Evolutionary conservation across 441 rosid species (phyloP).

Genomic region (Adansonia gregorii): DNA sequence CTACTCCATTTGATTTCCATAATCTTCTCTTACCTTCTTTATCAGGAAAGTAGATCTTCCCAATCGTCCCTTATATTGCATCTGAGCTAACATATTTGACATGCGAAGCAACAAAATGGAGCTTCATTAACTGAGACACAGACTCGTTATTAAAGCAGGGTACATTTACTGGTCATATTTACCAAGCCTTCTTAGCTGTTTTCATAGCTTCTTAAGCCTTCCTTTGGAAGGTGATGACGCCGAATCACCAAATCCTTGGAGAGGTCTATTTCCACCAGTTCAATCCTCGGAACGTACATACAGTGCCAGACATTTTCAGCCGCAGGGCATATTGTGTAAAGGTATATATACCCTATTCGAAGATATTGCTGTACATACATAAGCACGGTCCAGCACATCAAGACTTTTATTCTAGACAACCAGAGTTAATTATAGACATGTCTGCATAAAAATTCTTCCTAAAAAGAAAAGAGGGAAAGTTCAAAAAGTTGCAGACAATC

Average conservation of each 20-base stretch:
- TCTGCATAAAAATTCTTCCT: conserved; percentile 12
- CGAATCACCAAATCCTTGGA: not conserved
- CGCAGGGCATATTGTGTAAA: conserved; percentile 81
- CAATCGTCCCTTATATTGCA: conserved; percentile 63
- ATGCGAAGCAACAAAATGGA: conserved; percentile 42
- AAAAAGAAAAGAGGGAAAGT: conserved; percentile 7
- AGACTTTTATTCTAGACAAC: conserved; percentile 83
- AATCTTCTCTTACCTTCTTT: conserved; percentile 62
- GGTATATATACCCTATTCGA: conserved; percentile 50
- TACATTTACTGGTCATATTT: not conserved
- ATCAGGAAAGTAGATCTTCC: conserved; percentile 86
- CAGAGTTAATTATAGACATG: conserved; percentile 39
- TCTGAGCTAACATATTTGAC: conserved; percentile 75
- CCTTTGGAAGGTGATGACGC: conserved; percentile 84
- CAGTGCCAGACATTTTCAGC: conserved; percentile 80
- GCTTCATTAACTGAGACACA: conserved; percentile 22
- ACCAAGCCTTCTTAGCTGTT: conserved; percentile 69
- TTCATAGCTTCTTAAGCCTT: conserved; percentile 83
- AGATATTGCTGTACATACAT: conserved; percentile 78
- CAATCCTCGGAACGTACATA: conserved; percentile 74
- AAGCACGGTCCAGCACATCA: conserved; percentile 79
- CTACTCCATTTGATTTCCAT: not conserved
- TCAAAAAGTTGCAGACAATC: conserved; percentile 36
- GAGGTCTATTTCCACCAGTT: conserved; percentile 45
- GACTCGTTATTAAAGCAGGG: not conserved